A percentile compares a stretch with the other conserved stretches of the same genome.
Evolutionary conservation across 2,329 filamentous ascomycete species (phyloP).

Genomic region (Biscogniauxia sp.): DNA sequence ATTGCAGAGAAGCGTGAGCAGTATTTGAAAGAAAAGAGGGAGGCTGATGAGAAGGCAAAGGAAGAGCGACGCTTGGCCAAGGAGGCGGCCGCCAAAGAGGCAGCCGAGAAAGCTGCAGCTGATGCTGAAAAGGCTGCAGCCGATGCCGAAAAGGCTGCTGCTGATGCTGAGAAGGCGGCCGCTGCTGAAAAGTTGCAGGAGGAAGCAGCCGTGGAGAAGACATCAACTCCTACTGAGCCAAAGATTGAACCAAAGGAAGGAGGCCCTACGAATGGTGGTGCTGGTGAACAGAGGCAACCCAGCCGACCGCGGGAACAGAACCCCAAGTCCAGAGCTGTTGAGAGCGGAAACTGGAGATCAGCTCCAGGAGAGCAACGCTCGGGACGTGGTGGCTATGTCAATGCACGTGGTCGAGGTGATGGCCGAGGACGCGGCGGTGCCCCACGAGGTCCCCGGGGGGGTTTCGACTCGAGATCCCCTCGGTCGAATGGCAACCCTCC

Average conservation of each 20-base stretch:
- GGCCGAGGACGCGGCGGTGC: slow-evolving; percentile 44
- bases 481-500: slow-evolving; percentile 47
- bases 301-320: slow-evolving; percentile 45
- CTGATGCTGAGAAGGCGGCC: slow-evolving; percentile 35
- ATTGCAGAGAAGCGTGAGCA: slow-evolving; percentile 84
- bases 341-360: slow-evolving; percentile 61
- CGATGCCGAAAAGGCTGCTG: slow-evolving; percentile 12
- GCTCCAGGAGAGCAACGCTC: slow-evolving; percentile 46
- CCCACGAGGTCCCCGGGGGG: slow-evolving; percentile 42
- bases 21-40: slow-evolving; percentile 75
- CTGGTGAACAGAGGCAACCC: slow-evolving; percentile 50
- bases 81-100: slow-evolving; percentile 62
- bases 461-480: slow-evolving; percentile 44
- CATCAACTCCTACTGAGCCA: slow-evolving; percentile 33
- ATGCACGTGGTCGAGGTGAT: slow-evolving; percentile 32
- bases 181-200: slow-evolving; percentile 34
- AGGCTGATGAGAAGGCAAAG: slow-evolving; percentile 81
- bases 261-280: slow-evolving; percentile 29
- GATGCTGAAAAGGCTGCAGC: slow-evolving; percentile 26
- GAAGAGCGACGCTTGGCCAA: slow-evolving; percentile 67
- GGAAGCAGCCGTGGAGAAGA: slow-evolving; percentile 34
- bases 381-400: slow-evolving; percentile 32
- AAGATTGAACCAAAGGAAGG: slow-evolving; percentile 28
- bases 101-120: slow-evolving; percentile 39
- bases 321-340: slow-evolving; percentile 53